These are phyloP conservation scores for Diplocarpon rosae DNA, from an alignment of 2,329 filamentous ascomycete genomes.

Conservation along the genomic window DNA sequence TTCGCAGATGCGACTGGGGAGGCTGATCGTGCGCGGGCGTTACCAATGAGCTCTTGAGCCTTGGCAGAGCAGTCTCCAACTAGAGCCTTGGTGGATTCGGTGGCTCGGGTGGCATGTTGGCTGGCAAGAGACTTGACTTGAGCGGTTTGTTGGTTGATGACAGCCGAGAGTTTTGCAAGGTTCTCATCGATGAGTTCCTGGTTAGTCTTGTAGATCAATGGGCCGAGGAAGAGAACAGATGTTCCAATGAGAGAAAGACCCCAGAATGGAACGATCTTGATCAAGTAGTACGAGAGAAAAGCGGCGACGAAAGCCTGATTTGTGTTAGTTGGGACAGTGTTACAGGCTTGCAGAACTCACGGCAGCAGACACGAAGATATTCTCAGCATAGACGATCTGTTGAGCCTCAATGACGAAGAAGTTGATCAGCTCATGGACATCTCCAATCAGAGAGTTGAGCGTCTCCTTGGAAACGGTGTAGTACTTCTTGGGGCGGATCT, in stretches of 20 bases:
- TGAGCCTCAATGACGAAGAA: conserved; percentile 62
- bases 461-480: conserved; percentile 54
- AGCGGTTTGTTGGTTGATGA: conserved; percentile 50
- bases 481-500: conserved; percentile 56
- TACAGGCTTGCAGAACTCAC: conserved; percentile 34
- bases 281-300: conserved; percentile 56
- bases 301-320: conserved; percentile 46
- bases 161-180: conserved; percentile 43
- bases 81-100: conserved; percentile 55
- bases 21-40: conserved; percentile 26
- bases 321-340: conserved; percentile 9
- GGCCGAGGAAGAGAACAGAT: conserved; percentile 48
- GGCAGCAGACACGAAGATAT: conserved; percentile 45
- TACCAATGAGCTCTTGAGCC: conserved; percentile 52
- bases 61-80: conserved; percentile 57
- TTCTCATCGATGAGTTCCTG: conserved; percentile 58
- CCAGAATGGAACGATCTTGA: conserved; percentile 62
- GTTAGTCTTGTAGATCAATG: conserved; percentile 55
- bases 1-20: conserved; percentile 20
- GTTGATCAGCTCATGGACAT: conserved; percentile 58
- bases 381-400: conserved; percentile 58
- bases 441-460: conserved; percentile 48
- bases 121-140: conserved; percentile 50
- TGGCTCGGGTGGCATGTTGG: conserved; percentile 53
- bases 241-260: conserved; percentile 51